Conservation (phyloP, 2,329 filamentous ascomycete genomes). For the Talaromyces rugulosus region DNA sequence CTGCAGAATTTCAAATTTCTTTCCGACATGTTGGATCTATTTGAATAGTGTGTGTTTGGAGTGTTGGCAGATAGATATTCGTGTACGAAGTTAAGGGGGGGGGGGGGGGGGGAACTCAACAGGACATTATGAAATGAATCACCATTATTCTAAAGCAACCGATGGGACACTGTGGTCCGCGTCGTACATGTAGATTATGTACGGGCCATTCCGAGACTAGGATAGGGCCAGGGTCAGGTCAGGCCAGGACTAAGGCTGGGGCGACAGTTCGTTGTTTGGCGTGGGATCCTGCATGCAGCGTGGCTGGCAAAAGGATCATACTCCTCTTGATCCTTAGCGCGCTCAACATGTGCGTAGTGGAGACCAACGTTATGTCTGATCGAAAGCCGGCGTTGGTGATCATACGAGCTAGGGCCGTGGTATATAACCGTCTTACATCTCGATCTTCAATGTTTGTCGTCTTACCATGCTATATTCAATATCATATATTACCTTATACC, state of each 20-base stretch:
- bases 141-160: no score
- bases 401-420: background rate
- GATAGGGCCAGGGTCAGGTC: background rate
- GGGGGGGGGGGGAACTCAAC: no score
- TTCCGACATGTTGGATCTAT: background rate
- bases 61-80: no score
- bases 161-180: no score
- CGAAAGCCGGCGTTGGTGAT: background rate
- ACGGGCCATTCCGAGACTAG: background rate
- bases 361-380: background rate
- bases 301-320: background rate
- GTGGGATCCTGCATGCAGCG: background rate
- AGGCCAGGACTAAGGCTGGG: background rate
- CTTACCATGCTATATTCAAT: background rate
- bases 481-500: background rate
- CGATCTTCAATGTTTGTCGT: background rate
- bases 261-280: background rate
- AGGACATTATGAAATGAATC: no score
- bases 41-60: background rate
- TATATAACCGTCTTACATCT: background rate
- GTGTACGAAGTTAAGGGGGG: no score
- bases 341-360: background rate
- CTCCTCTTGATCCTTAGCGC: background rate
- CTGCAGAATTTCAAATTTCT: background rate
- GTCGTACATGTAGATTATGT: background rate